These are phyloP conservation scores for Chlamydomonas schloesseri DNA, from an alignment of 139 green algal genomes.

Conservation along the genomic window DNA sequence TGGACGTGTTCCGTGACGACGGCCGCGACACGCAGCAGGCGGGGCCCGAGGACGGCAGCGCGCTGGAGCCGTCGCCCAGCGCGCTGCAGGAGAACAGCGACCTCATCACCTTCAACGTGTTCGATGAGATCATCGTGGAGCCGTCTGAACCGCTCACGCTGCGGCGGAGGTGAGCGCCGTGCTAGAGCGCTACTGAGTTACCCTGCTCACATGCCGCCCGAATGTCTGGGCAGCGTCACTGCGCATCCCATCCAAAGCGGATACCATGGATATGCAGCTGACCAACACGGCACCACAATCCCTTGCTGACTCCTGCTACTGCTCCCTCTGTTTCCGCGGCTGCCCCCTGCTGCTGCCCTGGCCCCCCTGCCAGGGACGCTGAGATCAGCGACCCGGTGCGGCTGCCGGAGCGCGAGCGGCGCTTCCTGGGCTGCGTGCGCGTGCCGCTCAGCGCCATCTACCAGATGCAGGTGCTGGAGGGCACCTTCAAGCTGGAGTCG, in stretches of 20 bases:
- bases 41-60: slow-evolving; percentile 17
- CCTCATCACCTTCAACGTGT: slow-evolving; percentile 72
- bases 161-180: not conserved
- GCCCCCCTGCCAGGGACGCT: slow-evolving; percentile 29
- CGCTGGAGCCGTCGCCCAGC: slow-evolving; percentile 43
- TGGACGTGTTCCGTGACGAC: slow-evolving; percentile 42
- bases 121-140: slow-evolving; percentile 66
- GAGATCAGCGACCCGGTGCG: slow-evolving; percentile 44
- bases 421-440: slow-evolving; percentile 69
- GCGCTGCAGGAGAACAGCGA: slow-evolving; percentile 49
- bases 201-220: not conserved
- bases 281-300: too few species aligned
- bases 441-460: slow-evolving; percentile 69
- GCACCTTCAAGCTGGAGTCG: slow-evolving; percentile 59
- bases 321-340: too few species aligned
- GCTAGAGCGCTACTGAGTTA: not conserved
- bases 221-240: too few species aligned
- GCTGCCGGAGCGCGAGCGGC: slow-evolving; percentile 64
- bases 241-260: too few species aligned
- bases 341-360: too few species aligned
- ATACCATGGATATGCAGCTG: too few species aligned
- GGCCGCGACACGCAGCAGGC: slow-evolving; percentile 10
- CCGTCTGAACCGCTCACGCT: not conserved
- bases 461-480: slow-evolving; percentile 66
- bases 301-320: too few species aligned